Conservation (phyloP, 1,139 yeast genomes). For the Casaregolazyma lundiana region DNA sequence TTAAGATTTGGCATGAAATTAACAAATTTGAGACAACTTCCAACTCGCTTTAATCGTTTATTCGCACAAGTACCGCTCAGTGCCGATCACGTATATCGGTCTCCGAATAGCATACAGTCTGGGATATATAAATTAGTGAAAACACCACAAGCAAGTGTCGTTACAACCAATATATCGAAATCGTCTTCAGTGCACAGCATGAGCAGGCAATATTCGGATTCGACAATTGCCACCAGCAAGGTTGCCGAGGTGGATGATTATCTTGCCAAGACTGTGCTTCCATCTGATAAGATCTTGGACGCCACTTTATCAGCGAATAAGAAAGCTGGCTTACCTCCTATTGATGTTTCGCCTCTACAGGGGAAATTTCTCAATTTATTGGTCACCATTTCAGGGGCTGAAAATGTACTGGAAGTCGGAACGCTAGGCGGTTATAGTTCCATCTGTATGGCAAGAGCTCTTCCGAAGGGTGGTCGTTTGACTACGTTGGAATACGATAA, state of each 20-base stretch:
- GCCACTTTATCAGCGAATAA: not conserved
- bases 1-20: too few species aligned
- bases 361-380: constrained; percentile 17
- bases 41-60: too few species aligned
- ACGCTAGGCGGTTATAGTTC: constrained; percentile 23
- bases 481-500: constrained; percentile 18
- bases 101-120: too few species aligned
- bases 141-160: too few species aligned
- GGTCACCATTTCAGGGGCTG: constrained; percentile 15
- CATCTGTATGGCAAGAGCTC: constrained; percentile 18
- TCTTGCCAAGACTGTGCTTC: not conserved
- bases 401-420: constrained; percentile 18
- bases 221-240: not conserved
- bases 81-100: too few species aligned
- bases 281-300: not conserved
- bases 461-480: constrained; percentile 19
- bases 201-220: not conserved
- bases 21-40: too few species aligned
- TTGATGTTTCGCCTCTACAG: constrained; percentile 16
- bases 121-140: too few species aligned
- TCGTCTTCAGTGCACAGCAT: not conserved
- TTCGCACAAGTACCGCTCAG: too few species aligned
- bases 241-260: not conserved
- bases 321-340: constrained; percentile 16
- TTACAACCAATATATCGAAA: too few species aligned